A percentile compares a stretch with the other conserved stretches of the same genome.
These are phyloP conservation scores for Podospora sp. DNA, from an alignment of 495 filamentous ascomycete species.

Conservation along the genomic window DNA sequence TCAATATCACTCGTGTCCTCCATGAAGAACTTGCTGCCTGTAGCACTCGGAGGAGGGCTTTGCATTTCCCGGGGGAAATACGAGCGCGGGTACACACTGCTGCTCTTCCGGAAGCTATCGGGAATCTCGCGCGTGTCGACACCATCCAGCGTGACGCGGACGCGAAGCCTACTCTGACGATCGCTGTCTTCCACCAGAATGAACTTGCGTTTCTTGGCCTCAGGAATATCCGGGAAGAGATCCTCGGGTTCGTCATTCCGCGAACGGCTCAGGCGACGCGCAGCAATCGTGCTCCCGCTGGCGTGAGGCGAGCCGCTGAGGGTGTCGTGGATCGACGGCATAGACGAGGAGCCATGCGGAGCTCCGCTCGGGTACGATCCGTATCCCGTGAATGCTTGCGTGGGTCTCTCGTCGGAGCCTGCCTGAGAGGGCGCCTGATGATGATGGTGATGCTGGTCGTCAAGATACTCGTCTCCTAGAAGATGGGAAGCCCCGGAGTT, in stretches of 20 bases:
- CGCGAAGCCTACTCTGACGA: slow-evolving; percentile 74
- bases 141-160: slow-evolving; percentile 82
- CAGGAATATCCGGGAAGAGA: slow-evolving; percentile 83
- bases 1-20: slow-evolving; percentile 55
- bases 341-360: slow-evolving; percentile 61
- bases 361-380: slow-evolving; percentile 58
- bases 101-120: slow-evolving; percentile 85
- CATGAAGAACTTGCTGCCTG: slow-evolving; percentile 66
- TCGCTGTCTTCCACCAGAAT: slow-evolving; percentile 90
- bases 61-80: slow-evolving; percentile 90
- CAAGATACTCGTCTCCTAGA: slow-evolving; percentile 58
- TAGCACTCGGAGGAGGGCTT: slow-evolving; percentile 67
- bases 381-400: slow-evolving; percentile 79
- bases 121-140: slow-evolving; percentile 93
- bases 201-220: slow-evolving; percentile 89
- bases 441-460: slow-evolving; percentile 65
- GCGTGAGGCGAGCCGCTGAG: slow-evolving; percentile 57
- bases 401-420: slow-evolving; percentile 65
- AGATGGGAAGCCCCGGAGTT: slow-evolving; percentile 29
- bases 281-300: slow-evolving; percentile 35
- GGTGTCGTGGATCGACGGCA: slow-evolving; percentile 70
- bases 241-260: slow-evolving; percentile 57
- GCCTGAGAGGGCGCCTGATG: slow-evolving; percentile 47
- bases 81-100: slow-evolving; percentile 85
- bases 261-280: slow-evolving; percentile 27